phyloP scores from a whole-genome alignment of 2,329 filamentous ascomycete genomes.

The Fusarium beomiforme region DNA sequence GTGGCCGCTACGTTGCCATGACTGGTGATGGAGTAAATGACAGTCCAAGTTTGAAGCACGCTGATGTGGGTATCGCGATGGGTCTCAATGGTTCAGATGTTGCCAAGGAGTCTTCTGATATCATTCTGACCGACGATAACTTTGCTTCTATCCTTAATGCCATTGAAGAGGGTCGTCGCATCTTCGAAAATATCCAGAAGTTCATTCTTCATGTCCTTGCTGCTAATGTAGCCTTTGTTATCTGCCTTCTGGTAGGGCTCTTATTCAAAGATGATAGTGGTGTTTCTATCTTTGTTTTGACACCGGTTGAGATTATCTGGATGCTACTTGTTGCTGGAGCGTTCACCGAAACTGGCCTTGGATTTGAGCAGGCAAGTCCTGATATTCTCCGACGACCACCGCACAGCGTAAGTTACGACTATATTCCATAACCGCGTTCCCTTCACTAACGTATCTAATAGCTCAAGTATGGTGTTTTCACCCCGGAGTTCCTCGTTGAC shows the following conservation, averaged over 20 bases:
- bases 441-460: constrained; percentile 3
- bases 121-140: constrained; percentile 76
- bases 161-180: constrained; percentile 73
- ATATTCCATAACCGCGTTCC: neutral
- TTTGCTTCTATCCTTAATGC: constrained; percentile 59
- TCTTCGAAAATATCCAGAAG: constrained; percentile 78
- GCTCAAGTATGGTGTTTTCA: constrained; percentile 67
- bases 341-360: constrained; percentile 77
- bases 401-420: constrained; percentile 28
- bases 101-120: constrained; percentile 72
- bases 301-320: constrained; percentile 78
- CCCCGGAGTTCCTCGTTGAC: constrained; percentile 69
- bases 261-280: constrained; percentile 72
- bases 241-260: constrained; percentile 72
- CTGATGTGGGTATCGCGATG: constrained; percentile 78
- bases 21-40: constrained; percentile 79
- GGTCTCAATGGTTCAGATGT: constrained; percentile 71
- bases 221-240: constrained; percentile 74
- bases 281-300: constrained; percentile 74
- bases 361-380: constrained; percentile 72
- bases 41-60: constrained; percentile 71
- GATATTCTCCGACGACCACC: constrained; percentile 75
- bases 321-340: constrained; percentile 79
- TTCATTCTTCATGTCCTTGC: constrained; percentile 74
- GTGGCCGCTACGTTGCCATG: constrained; percentile 71